Evolutionary conservation across 441 rosid species (phyloP), one percentile per base, ranked within the genome.

Genomic region (Erodium trifolium): DNA sequence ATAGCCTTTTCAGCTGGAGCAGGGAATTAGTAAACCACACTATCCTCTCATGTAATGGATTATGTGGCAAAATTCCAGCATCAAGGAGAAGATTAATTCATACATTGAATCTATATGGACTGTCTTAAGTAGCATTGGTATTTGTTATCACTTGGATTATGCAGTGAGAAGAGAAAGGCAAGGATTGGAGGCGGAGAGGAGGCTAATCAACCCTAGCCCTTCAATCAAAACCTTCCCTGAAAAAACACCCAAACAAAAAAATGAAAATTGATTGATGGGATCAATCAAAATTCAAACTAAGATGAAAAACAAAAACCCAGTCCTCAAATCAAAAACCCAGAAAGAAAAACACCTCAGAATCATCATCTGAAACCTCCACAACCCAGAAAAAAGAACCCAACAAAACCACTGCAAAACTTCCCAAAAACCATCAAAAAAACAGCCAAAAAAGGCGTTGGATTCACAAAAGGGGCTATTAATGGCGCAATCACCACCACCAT

Each of bases 121-220:
- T 23, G 23, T 23, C 29, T 55, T 23, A 55, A 60, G 35, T 60
- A 60, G 65, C 65, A 60, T 60, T 60, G 65, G 16, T n/a, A 13
- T 47, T 60, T 60, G 5, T 60, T 60, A 5, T 60, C 23, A 53
- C 23, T 53, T 53, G 19, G 62, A 53, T 17, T 53, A 53, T 53
- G 12, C 23, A 17, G 2, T 14, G 1, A 17, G 10, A 60, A 13
- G 11, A 60, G 65, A 23, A 29, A 60, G 34, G 65, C 65, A 60
- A 29, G 63, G 65, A 29, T 19, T 60, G 18, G 65, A 60, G 65
- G 55, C 5, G 64, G 65, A 29, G 17, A 14, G 7, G 65, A 60
- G 65, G 55, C 55, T 47, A 60, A 60, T 60, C 65, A 60, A 60
- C 65, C 65, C 65, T 60, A 60, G 18, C 65, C 35, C 65, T 60